Base-by-base conservation (phyloP, 1,284 basidiomycete genomes). In the Ceratobasidium sp. region DNA sequence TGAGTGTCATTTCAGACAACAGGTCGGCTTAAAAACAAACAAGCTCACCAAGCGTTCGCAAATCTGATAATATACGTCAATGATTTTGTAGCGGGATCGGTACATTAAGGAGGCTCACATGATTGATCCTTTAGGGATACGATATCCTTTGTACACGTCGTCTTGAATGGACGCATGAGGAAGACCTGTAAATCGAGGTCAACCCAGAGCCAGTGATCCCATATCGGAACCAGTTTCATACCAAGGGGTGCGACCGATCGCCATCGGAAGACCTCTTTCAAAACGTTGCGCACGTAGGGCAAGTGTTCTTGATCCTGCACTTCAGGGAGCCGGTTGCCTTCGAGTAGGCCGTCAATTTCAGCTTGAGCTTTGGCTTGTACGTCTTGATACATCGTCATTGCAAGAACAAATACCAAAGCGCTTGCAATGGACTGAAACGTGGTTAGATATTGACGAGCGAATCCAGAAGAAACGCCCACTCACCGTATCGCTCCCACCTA, bases 281-380 rank as follows among this genome's bases (percentile, higher is more conserved):
- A 15, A 22, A 47, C 24, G 22, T 56, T 33, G 24, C 44, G 8
- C 53, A 71, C 11, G 27, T 71, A 71, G 2, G 67, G 67, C 24
- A 59, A 22, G 6, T 33, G 19, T 22, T 48, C 67, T 19, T 56
- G 54, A 44, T 75, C 74, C 45, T 29, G 27, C 19, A 54, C 36
- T 53, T 64, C 69, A 8, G 74, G 74, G 22, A 73, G 24, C 19
- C 71, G 44, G 17, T 74, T 67, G 2, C 27, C 50, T 44, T 77
- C 78, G 15, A 80, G 73, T 0, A 80, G 76, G 5, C n/a, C 14
- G 59, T 81, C 80, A 8, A 81, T 66, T 71, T 81, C 81, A 1
- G 36, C 48, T 45, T 78, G 80, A 14, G 78, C 57, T 41, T 77
- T 76, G 2, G 48, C 41, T 27, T 77, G 75, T 19, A 78, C 76